These are phyloP conservation scores for Papiliotrema terrestris DNA, from an alignment of 1,284 basidiomycete genomes.

Conservation along the genomic window DNA sequence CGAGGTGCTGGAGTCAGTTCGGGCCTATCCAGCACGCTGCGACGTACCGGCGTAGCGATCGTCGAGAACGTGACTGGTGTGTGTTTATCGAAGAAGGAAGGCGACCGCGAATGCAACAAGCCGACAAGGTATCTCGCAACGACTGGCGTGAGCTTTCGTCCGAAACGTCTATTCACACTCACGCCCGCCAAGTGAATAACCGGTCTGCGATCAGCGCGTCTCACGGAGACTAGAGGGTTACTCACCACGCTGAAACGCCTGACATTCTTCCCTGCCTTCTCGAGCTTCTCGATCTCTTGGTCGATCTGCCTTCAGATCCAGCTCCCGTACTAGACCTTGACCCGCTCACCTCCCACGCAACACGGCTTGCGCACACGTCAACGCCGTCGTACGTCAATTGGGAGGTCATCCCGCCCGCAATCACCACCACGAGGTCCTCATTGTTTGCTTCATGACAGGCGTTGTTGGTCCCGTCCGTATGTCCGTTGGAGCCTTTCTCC, in stretches of 20 bases:
- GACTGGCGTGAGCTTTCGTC: constrained; percentile 20
- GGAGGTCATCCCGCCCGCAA: constrained; percentile 42
- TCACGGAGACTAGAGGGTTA: background rate
- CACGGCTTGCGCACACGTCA: constrained; percentile 45
- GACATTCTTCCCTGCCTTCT: constrained; percentile 27
- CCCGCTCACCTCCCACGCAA: constrained; percentile 39
- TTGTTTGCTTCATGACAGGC: background rate
- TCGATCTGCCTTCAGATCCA: constrained; percentile 27
- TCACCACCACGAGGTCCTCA: constrained; percentile 37
- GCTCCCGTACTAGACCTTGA: background rate
- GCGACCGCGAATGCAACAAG: constrained; percentile 36
- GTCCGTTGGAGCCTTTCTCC: background rate
- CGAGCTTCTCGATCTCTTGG: constrained; percentile 30
- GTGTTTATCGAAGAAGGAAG: constrained; percentile 41
- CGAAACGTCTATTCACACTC: constrained; percentile 12
- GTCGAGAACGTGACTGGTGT: constrained; percentile 39
- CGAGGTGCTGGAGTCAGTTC: constrained; percentile 24
- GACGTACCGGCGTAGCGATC: constrained; percentile 38
- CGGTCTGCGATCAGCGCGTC: constrained; percentile 24
- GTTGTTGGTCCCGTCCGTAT: background rate
- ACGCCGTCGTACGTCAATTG: constrained; percentile 46
- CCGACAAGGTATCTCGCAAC: constrained; percentile 46
- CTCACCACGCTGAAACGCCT: constrained; percentile 40
- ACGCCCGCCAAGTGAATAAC: constrained; percentile 47
- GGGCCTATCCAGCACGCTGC: no score